Evolutionary conservation across 2,329 filamentous ascomycete species (phyloP), one percentile per base, ranked within the genome.

Genomic region (Penicillium concentricum): DNA sequence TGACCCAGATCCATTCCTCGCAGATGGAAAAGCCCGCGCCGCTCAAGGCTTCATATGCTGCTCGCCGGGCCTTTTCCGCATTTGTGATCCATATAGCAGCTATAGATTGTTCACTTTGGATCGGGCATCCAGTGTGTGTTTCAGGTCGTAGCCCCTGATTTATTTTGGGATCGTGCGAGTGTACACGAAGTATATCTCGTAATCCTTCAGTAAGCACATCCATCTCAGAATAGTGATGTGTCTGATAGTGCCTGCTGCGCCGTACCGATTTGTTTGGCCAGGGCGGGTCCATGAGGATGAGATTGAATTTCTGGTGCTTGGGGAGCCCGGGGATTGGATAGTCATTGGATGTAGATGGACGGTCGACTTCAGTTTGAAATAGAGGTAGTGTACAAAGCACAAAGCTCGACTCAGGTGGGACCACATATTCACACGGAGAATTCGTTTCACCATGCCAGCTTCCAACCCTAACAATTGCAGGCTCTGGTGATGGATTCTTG

Each of bases 1-100:
- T 88, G 51, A 86, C 67, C 85, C 85, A 88, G 4, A 86, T 66
- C 85, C 85, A 87, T 70, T 87, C 84, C 61, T 87, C 84, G 5
- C 74, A 65, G 8, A 86, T 63, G 3, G 71, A 64, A 4, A 87
- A 73, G 6, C 79, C 80, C 66, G 79, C 79, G 5, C 60, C 64
- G 12, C 72, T 69, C 0, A 85, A 48, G 56, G 76, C 42, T 60
- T 74, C 42, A 67, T 81, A 59, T 70, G 78, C 80, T 16, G 78
- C 70, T 2, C 75, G 69, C 5, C 83, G 76, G 15, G 84, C 68
- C 18, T 78, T 77, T 16, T 73, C 68, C 34, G 81, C 83, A 68
- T 87, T 87, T 0, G 85, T 87, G 51, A 85, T 81, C 85, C 85
- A 87, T 20, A 87, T 77, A 2, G 76, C 84, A 2, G 84, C 78